Conservation (phyloP, 345 rosid species). For the Excoecaria cochinchinensis region DNA sequence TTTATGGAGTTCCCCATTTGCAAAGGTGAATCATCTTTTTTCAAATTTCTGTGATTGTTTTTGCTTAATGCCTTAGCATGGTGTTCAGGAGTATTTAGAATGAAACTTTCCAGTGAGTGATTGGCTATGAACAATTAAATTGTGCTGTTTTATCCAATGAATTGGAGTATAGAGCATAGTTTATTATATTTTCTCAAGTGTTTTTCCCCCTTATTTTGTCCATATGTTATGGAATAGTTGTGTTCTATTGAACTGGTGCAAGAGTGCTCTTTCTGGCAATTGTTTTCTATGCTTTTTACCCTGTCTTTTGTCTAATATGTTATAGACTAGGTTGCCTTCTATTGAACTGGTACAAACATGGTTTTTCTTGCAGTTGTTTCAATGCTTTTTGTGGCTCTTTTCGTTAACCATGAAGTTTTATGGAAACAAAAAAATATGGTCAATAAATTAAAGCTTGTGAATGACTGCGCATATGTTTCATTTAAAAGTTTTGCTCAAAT, state of each 20-base stretch:
- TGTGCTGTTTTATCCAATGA: background rate
- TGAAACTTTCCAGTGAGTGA: background rate
- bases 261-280: background rate
- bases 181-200: background rate
- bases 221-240: background rate
- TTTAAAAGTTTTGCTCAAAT: background rate
- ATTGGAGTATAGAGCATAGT: background rate
- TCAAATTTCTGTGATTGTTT: background rate
- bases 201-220: background rate
- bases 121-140: background rate
- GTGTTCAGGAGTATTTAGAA: background rate
- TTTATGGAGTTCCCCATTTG: conserved; percentile 86
- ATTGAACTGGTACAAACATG: too few relatives aligned
- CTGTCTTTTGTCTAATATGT: too few relatives aligned
- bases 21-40: conserved; percentile 56
- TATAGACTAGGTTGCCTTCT: too few relatives aligned
- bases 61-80: background rate
- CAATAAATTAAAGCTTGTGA: too few relatives aligned
- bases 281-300: background rate
- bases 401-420: too few relatives aligned
- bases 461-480: background rate
- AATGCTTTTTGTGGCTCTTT: background rate
- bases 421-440: too few relatives aligned
- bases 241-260: background rate
- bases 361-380: too few relatives aligned